Conservation (phyloP, 1,284 basidiomycete species). For the Wallemia mellicola region DNA sequence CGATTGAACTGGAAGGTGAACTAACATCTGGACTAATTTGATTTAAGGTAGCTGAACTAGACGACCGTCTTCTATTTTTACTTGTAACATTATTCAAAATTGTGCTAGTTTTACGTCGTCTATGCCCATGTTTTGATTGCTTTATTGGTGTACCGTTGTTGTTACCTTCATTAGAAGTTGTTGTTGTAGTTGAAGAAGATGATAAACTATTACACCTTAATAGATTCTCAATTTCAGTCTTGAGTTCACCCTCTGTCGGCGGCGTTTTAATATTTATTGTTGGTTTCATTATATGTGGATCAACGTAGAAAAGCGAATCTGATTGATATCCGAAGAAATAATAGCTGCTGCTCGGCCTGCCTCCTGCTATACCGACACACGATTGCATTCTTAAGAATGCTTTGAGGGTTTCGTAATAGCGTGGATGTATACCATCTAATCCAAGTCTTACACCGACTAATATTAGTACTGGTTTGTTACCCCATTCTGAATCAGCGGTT, state of each 20-base stretch:
- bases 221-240: slow-evolving; percentile 3
- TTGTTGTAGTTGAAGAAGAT: background rate
- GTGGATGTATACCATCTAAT: slow-evolving; percentile 70
- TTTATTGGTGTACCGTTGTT: background rate
- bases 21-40: too few relatives aligned
- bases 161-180: background rate
- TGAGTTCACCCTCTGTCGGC: slow-evolving; percentile 13
- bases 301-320: slow-evolving; percentile 73
- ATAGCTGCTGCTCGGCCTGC: slow-evolving; percentile 77
- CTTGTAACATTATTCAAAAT: background rate
- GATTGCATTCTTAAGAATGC: slow-evolving; percentile 73
- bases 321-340: slow-evolving; percentile 87
- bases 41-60: background rate
- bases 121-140: background rate
- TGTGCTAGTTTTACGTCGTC: background rate
- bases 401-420: slow-evolving; percentile 85
- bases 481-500: slow-evolving; percentile 33
- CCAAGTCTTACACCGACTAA: slow-evolving; percentile 65
- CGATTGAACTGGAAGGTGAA: too few relatives aligned
- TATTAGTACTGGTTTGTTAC: slow-evolving; percentile 52
- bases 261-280: slow-evolving; percentile 42
- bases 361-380: slow-evolving; percentile 82
- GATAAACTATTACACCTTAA: slow-evolving; percentile 8
- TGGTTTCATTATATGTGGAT: slow-evolving; percentile 69
- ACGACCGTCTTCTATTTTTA: background rate